A percentile compares a stretch with the other conserved stretches of the same genome.
These are phyloP conservation scores for Bipolaris oryzae DNA, from an alignment of 2,329 filamentous ascomycete species.

Conservation along the genomic window DNA sequence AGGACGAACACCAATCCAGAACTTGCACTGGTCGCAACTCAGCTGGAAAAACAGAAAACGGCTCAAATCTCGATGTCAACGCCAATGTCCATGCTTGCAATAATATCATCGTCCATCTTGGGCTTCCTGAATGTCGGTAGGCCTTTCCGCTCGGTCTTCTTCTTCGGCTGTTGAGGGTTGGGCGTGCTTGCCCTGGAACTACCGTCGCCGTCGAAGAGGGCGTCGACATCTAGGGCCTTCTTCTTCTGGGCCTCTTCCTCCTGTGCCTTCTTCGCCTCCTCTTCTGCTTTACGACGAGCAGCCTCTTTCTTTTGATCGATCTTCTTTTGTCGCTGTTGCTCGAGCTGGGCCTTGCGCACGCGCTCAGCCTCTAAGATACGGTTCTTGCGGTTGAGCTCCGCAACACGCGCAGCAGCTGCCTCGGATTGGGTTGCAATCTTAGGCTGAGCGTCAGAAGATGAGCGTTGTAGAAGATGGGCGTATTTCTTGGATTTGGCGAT, in stretches of 20 bases:
- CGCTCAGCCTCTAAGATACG: slow-evolving; percentile 83
- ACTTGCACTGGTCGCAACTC: not conserved
- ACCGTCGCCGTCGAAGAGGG: slow-evolving; percentile 54
- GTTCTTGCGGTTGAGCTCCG: slow-evolving; percentile 82
- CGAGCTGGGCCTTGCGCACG: slow-evolving; percentile 87
- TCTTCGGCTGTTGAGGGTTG: slow-evolving; percentile 59
- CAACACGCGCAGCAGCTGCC: slow-evolving; percentile 79
- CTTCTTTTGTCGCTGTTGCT: slow-evolving; percentile 62
- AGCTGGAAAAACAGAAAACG: not conserved
- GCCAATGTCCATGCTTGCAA: slow-evolving; percentile 84
- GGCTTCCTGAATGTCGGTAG: slow-evolving; percentile 74
- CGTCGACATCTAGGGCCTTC: slow-evolving; percentile 49
- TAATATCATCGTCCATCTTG: slow-evolving; percentile 89
- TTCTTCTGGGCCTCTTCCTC: slow-evolving; percentile 38
- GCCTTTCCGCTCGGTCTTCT: slow-evolving; percentile 60
- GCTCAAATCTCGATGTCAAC: slow-evolving; percentile 84
- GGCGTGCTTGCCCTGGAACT: slow-evolving; percentile 49
- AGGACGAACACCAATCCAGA: not conserved
- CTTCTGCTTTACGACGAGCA: slow-evolving; percentile 53
- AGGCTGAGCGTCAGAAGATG: slow-evolving; percentile 66
- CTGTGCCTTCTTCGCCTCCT: slow-evolving; percentile 55
- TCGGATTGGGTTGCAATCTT: slow-evolving; percentile 60
- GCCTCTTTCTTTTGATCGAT: slow-evolving; percentile 54
- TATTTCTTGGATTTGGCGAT: slow-evolving; percentile 68
- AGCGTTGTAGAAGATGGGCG: slow-evolving; percentile 63